A percentile compares a stretch with the other conserved stretches of the same genome.
phyloP scores from a whole-genome alignment of 1,284 basidiomycete genomes.

The Ceratobasidium sp. region DNA sequence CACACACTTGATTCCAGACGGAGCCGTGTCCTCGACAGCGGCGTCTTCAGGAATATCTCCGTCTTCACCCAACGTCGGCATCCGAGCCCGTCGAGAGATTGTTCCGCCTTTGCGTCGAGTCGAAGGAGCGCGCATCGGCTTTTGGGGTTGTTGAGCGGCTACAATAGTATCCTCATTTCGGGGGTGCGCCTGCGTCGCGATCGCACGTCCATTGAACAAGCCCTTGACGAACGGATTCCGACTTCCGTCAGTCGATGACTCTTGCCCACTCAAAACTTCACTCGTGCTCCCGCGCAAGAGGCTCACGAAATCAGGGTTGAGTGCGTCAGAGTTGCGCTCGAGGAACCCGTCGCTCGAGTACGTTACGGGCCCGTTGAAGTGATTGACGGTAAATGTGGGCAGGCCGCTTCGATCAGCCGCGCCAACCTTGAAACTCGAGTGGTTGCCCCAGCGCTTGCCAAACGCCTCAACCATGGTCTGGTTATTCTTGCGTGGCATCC shows the following conservation, averaged over 20 bases:
- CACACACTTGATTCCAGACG: conserved; percentile 66
- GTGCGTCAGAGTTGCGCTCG: conserved; percentile 85
- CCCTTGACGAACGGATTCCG: conserved; percentile 91
- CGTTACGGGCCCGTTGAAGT: conserved; percentile 89
- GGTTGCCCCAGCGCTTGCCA: conserved; percentile 92
- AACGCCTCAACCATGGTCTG: conserved; percentile 95
- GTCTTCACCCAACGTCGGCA: conserved; percentile 64
- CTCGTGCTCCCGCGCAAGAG: conserved; percentile 71
- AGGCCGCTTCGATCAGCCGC: conserved; percentile 77
- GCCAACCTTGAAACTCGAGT: conserved; percentile 87
- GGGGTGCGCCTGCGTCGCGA: conserved; percentile 90
- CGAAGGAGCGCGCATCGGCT: conserved; percentile 91
- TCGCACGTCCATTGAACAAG: conserved; percentile 86
- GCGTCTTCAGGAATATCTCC: conserved; percentile 61
- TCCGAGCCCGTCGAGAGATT: conserved; percentile 41
- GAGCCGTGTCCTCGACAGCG: conserved; percentile 50
- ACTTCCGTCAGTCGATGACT: conserved; percentile 65
- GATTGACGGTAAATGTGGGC: conserved; percentile 90
- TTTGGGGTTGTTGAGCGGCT: conserved; percentile 89
- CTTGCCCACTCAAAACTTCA: conserved; percentile 51
- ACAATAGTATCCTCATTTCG: conserved; percentile 94
- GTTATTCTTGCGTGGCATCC: conserved; percentile 89
- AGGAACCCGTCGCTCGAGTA: conserved; percentile 92
- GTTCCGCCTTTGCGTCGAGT: conserved; percentile 68
- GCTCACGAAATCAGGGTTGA: conserved; percentile 93